These are phyloP conservation scores for Cladosporium austrohemisphaericum DNA, from an alignment of 2,329 filamentous ascomycete genomes.

Conservation along the genomic window DNA sequence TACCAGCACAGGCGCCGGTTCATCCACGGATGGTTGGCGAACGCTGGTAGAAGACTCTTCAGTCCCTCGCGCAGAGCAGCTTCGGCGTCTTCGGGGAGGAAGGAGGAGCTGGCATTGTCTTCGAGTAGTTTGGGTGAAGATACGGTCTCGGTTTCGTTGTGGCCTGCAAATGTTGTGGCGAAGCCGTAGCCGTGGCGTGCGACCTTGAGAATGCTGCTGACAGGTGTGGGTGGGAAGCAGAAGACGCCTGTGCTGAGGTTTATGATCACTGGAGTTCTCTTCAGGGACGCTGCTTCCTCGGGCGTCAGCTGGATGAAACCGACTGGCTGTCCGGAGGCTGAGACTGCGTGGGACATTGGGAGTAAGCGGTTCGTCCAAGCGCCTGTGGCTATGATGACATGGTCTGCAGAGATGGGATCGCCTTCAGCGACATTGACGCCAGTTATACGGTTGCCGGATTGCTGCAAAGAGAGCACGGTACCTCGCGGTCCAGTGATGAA, in stretches of 20 bases:
- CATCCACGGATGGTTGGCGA: slow-evolving; percentile 34
- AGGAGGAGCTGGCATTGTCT: slow-evolving; percentile 12
- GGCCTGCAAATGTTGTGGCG: slow-evolving; percentile 8
- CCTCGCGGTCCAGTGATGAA: slow-evolving; percentile 19
- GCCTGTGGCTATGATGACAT: slow-evolving; percentile 27
- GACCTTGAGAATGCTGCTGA: slow-evolving; percentile 42
- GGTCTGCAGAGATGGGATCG: slow-evolving; percentile 39
- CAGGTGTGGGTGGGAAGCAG: slow-evolving; percentile 58
- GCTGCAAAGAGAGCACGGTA: slow-evolving; percentile 16
- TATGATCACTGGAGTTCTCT: slow-evolving; percentile 63
- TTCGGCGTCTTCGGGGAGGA: slow-evolving; percentile 20
- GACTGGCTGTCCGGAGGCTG: slow-evolving; percentile 71
- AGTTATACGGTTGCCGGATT: slow-evolving; percentile 13
- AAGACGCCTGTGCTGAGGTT: slow-evolving; percentile 67
- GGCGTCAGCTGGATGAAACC: slow-evolving; percentile 69
- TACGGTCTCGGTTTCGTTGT: not conserved
- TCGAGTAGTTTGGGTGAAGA: not conserved
- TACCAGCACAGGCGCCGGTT: slow-evolving; percentile 49
- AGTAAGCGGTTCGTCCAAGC: slow-evolving; percentile 41
- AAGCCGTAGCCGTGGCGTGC: slow-evolving; percentile 45
- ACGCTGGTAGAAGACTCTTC: not conserved
- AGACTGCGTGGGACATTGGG: slow-evolving; percentile 23
- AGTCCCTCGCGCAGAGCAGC: not conserved
- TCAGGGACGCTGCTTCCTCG: slow-evolving; percentile 62
- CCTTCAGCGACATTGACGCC: slow-evolving; percentile 34